Evolutionary conservation across 768 basidiomycete species (phyloP).

Genomic region (Leccinum incarnatum): DNA sequence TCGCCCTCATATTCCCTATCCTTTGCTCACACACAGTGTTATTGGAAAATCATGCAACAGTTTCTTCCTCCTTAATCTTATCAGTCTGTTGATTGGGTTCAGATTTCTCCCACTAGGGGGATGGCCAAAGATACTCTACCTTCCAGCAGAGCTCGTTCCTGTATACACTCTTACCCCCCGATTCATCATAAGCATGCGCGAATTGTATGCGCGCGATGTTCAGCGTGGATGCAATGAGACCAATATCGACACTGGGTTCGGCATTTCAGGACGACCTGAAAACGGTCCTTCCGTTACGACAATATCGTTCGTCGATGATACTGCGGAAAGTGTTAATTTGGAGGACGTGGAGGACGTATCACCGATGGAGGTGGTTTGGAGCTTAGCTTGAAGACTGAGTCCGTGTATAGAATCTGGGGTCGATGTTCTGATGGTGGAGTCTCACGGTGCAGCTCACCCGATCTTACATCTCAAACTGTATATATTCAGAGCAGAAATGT

Average conservation of each 20-base stretch:
- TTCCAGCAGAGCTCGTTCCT: neutral
- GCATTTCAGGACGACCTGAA: neutral
- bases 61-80: neutral
- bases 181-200: neutral
- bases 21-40: neutral
- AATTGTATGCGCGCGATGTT: neutral
- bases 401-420: neutral
- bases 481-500: too few relatives aligned
- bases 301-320: neutral
- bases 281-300: neutral
- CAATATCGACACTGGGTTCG: neutral
- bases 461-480: too few relatives aligned
- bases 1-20: neutral
- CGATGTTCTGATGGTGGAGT: too few relatives aligned
- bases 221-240: neutral
- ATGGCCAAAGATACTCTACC: neutral
- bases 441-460: too few relatives aligned
- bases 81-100: neutral
- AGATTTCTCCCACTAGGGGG: neutral
- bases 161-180: neutral
- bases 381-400: neutral
- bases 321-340: neutral
- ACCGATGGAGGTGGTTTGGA: neutral
- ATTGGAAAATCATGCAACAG: neutral
- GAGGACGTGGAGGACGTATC: neutral